These are phyloP conservation scores for Fusarium caatingaense DNA, from an alignment of 2,329 filamentous ascomycete genomes.

Conservation along the genomic window DNA sequence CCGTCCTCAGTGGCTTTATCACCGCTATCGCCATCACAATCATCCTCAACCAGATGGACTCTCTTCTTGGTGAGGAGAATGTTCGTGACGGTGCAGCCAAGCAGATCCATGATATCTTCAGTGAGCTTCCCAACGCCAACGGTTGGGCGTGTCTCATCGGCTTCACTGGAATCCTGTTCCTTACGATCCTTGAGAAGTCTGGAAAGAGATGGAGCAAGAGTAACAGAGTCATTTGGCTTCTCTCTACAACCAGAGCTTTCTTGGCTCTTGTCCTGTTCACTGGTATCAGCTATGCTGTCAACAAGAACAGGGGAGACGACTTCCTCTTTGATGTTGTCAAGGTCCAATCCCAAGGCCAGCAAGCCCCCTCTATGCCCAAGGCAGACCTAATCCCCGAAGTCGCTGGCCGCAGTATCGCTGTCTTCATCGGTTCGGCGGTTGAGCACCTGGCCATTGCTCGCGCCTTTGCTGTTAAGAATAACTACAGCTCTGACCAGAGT, in stretches of 20 bases:
- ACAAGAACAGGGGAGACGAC: slow-evolving; percentile 58
- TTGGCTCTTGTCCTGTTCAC: slow-evolving; percentile 71
- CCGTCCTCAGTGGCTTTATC: slow-evolving; percentile 73
- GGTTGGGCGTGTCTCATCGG: slow-evolving; percentile 70
- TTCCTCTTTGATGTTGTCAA: slow-evolving; percentile 68
- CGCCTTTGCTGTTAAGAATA: slow-evolving; percentile 70
- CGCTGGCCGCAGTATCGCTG: slow-evolving; percentile 65
- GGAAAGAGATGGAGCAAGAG: slow-evolving; percentile 69
- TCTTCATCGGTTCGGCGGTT: slow-evolving; percentile 69
- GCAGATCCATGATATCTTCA: slow-evolving; percentile 69
- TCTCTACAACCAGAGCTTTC: slow-evolving; percentile 70
- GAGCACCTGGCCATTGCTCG: slow-evolving; percentile 75
- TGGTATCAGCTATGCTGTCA: slow-evolving; percentile 71
- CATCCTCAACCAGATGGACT: slow-evolving; percentile 71
- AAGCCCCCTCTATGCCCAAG: slow-evolving; percentile 61
- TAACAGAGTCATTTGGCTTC: slow-evolving; percentile 67
- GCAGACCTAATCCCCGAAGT: slow-evolving; percentile 63
- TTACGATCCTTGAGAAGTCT: slow-evolving; percentile 66
- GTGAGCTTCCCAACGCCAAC: slow-evolving; percentile 66
- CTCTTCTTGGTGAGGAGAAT: slow-evolving; percentile 65
- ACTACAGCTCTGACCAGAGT: slow-evolving; percentile 71
- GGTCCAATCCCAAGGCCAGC: slow-evolving; percentile 66
- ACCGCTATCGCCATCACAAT: slow-evolving; percentile 74
- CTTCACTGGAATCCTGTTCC: slow-evolving; percentile 66
- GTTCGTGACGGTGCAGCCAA: slow-evolving; percentile 64